These are phyloP conservation scores for Phaeotremella fagi DNA, from an alignment of 768 basidiomycete species.

Conservation along the genomic window DNA sequence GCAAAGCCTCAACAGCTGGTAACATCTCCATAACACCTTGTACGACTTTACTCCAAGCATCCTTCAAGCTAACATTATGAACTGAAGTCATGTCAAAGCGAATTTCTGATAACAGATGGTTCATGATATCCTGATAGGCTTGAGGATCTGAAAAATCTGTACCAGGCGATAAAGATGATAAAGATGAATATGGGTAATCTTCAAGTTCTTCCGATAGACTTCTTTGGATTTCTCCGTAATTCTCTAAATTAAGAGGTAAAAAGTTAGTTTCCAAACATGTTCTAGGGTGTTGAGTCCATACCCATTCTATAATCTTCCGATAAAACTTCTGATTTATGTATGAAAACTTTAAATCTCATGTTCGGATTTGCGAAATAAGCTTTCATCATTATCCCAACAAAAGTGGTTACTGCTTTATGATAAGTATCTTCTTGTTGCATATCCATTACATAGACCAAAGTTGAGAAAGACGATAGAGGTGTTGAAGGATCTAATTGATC, in stretches of 20 bases:
- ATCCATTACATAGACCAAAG: constrained; percentile 89
- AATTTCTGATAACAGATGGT: constrained; percentile 50
- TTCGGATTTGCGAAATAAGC: constrained; percentile 70
- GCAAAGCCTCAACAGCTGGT: constrained; percentile 76
- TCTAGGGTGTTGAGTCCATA: background rate
- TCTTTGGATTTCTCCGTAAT: constrained; percentile 84
- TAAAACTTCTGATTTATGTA: constrained; percentile 89
- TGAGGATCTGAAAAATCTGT: constrained; percentile 54
- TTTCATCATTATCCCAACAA: constrained; percentile 73
- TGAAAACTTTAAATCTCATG: constrained; percentile 82
- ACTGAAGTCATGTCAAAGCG: constrained; percentile 90
- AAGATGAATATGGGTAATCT: constrained; percentile 53
- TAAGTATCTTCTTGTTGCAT: constrained; percentile 70
- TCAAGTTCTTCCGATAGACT: constrained; percentile 74
- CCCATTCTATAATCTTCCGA: constrained; percentile 76
- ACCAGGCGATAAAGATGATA: constrained; percentile 17
- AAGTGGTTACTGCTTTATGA: constrained; percentile 73
- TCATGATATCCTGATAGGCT: constrained; percentile 60
- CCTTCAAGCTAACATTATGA: constrained; percentile 84
- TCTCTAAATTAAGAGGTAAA: constrained; percentile 55
- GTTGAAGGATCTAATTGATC: constrained; percentile 58
- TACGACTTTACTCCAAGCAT: constrained; percentile 83
- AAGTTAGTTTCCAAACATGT: background rate
- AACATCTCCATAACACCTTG: constrained; percentile 81
- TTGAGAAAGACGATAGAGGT: constrained; percentile 71